Evolutionary conservation across 768 basidiomycete species (phyloP).

Genomic region (Phylloporus sp.): DNA sequence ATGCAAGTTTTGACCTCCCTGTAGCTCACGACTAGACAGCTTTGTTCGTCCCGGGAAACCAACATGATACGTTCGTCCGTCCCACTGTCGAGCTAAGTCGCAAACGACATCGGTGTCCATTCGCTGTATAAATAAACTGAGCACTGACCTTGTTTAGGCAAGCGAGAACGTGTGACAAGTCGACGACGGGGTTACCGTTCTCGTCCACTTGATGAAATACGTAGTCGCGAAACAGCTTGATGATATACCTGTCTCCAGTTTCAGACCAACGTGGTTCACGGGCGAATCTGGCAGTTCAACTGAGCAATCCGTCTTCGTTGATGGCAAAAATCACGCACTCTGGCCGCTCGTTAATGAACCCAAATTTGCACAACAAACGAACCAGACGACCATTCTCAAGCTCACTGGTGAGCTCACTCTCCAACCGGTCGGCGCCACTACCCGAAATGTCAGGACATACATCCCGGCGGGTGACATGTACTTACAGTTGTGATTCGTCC

Average conservation of each 20-base stretch:
- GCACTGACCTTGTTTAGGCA: slow-evolving; percentile 84
- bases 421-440: slow-evolving; percentile 77
- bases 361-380: slow-evolving; percentile 86
- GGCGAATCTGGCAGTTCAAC: slow-evolving; percentile 66
- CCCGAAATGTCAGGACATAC: background rate
- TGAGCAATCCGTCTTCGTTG: background rate
- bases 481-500: slow-evolving; percentile 77
- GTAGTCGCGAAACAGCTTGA: slow-evolving; percentile 97
- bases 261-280: slow-evolving; percentile 96
- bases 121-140: background rate
- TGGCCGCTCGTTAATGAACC: slow-evolving; percentile 98
- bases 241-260: slow-evolving; percentile 95
- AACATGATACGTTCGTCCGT: slow-evolving; percentile 94
- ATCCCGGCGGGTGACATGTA: background rate
- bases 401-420: slow-evolving; percentile 80
- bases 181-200: slow-evolving; percentile 81
- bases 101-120: background rate
- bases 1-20: slow-evolving; percentile 86
- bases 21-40: slow-evolving; percentile 89
- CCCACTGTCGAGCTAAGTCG: slow-evolving; percentile 77
- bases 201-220: slow-evolving; percentile 98
- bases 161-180: slow-evolving; percentile 84
- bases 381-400: slow-evolving; percentile 93
- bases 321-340: slow-evolving; percentile 57
- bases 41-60: slow-evolving; percentile 91